phyloP scores from a whole-genome alignment of 1,139 yeast genomes.

The Yamadazyma pseudoaaseri region DNA sequence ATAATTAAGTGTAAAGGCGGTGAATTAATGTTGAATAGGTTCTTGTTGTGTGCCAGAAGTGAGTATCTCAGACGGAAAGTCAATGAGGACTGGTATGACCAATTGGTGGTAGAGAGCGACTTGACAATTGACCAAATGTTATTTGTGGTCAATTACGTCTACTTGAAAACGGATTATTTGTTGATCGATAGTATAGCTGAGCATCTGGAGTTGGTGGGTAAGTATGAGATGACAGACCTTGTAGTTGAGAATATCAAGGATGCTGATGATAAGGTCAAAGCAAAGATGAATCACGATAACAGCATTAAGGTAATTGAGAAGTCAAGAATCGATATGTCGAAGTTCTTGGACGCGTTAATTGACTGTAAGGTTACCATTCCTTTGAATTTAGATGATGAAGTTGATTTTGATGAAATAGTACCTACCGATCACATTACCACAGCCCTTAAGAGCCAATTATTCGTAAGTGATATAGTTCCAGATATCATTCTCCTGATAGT shows the following conservation, averaged over 20 bases:
- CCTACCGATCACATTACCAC: constrained; percentile 17
- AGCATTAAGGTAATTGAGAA: constrained; percentile 45
- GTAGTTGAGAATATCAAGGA: constrained; percentile 19
- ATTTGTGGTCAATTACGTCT: constrained; percentile 38
- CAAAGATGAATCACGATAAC: constrained; percentile 44
- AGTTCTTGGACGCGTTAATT: constrained; percentile 43
- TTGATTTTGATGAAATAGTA: constrained; percentile 34
- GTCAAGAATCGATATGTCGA: constrained; percentile 45
- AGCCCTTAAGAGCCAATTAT: constrained; percentile 16
- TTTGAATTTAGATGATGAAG: constrained; percentile 17
- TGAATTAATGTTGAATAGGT: constrained; percentile 35
- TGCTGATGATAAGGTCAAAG: constrained; percentile 24
- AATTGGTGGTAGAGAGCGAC: constrained; percentile 24
- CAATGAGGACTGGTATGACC: constrained; percentile 23
- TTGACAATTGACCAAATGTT: constrained; percentile 12
- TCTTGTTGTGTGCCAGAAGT: constrained; percentile 40
- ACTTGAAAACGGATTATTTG: constrained; percentile 38
- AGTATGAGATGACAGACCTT: constrained; percentile 18
- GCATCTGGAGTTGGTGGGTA: constrained; percentile 5
- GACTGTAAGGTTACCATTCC: constrained; percentile 16
- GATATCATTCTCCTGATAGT: constrained; percentile 48
- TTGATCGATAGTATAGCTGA: constrained; percentile 17
- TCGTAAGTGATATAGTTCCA: constrained; percentile 33
- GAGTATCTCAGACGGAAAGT: constrained; percentile 25
- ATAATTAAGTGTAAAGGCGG: constrained; percentile 34